Base-by-base conservation (phyloP, 1,284 basidiomycete genomes). In the Puccinia polysora region DNA sequence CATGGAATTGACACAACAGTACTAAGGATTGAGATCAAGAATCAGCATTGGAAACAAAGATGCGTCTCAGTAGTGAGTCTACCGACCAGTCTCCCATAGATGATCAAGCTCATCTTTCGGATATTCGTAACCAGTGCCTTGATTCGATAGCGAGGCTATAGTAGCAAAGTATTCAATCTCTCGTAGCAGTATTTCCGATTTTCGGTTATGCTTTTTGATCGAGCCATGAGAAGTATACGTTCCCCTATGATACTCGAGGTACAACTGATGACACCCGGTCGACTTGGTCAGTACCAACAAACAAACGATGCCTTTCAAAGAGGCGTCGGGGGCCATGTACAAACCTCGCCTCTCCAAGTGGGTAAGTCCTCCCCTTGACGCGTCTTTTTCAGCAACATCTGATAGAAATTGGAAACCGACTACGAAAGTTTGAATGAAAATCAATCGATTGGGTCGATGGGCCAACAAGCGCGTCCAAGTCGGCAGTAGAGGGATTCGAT, bases 121-220 rank as follows among this genome's bases (percentile, higher is more conserved):
- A 78, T 94, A 96, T 4, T 83, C 81, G 78, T 93, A 96, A 45
- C 85, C 81, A 38, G 49, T 40, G 23, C 47, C 34, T 49, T 83
- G 82, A 28, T 82, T 81, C 74, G 83, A 84, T 63, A 95, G 78
- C 5, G 89, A 91, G 0, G 94, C 92, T 36, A 97, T 81, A 0
- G 94, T 93, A 1, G 89, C 85, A 18, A 90, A 80, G 76, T 88
- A 88, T 86, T 98, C 95, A 72, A 92, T 84, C 78, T 97, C 91
- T 50, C 91, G 86, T 75, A 97, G 82, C 43, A 97, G 82, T 65
- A 96, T 90, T 81, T 97, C 95, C 32, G 89, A 88, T 80, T 96
- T 91, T 67, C 95, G 84, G 80, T 98, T 98, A 14, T 92, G 91
- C 80, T 89, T 91, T 85, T 98, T 98, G 83, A 97, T 97, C 4